These are phyloP conservation scores for Podaxis carcinomalis DNA, from an alignment of 768 basidiomycete species.

Conservation along the genomic window DNA sequence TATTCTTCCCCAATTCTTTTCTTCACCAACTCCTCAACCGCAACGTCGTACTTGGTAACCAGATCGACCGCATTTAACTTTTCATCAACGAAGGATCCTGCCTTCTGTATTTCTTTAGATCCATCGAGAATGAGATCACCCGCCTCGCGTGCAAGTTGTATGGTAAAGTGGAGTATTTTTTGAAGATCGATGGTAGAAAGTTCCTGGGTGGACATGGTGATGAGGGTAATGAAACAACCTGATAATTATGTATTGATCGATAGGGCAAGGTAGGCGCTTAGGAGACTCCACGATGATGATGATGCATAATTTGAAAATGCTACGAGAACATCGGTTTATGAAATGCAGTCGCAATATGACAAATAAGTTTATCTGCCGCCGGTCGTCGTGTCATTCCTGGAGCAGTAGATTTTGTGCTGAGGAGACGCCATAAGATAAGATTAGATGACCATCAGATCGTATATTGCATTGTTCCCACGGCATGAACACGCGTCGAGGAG, in stretches of 20 bases:
- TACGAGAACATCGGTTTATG: too few species aligned
- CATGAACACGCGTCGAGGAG: constrained; percentile 41
- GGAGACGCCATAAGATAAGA: constrained; percentile 20
- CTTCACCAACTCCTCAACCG: constrained; percentile 84
- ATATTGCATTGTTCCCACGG: constrained; percentile 32
- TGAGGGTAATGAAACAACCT: constrained; percentile 3
- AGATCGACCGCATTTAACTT: constrained; percentile 95
- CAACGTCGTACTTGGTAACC: constrained; percentile 92
- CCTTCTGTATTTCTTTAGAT: constrained; percentile 64
- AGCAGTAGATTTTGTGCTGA: too few species aligned
- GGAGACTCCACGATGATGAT: not conserved
- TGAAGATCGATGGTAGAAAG: constrained; percentile 49
- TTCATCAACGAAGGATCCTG: constrained; percentile 51
- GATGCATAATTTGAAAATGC: not conserved
- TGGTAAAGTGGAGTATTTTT: constrained; percentile 63
- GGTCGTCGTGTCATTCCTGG: too few species aligned
- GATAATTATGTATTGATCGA: constrained; percentile 2
- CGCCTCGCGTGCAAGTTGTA: constrained; percentile 67
- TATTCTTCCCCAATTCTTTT: constrained; percentile 58
- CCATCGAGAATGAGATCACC: constrained; percentile 76
- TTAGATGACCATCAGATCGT: constrained; percentile 23
- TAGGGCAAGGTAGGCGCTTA: not conserved
- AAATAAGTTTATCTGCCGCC: too few species aligned
- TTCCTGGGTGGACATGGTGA: constrained; percentile 30
- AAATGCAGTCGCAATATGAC: too few species aligned